phyloP scores from a whole-genome alignment of 2,329 filamentous ascomycete species.

The Rosellinia necatrix region DNA sequence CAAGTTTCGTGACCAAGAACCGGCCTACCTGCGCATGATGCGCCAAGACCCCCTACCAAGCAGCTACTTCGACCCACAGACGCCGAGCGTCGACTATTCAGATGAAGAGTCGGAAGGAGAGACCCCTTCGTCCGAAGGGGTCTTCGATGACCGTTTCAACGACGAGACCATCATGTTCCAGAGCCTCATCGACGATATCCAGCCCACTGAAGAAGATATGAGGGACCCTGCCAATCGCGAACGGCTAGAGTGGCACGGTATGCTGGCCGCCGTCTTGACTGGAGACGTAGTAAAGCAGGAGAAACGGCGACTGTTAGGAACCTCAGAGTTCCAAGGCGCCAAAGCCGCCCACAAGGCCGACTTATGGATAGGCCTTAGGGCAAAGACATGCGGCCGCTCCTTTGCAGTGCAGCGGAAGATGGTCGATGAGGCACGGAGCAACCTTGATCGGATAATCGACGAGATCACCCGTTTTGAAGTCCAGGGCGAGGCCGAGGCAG shows the following conservation, averaged over 20 bases:
- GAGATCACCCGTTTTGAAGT: constrained; percentile 93
- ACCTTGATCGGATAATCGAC: constrained; percentile 76
- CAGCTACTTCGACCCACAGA: constrained; percentile 77
- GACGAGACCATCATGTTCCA: constrained; percentile 93
- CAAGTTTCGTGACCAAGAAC: constrained; percentile 77
- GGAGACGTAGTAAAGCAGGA: constrained; percentile 98
- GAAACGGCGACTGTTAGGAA: constrained; percentile 91
- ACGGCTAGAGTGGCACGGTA: constrained; percentile 95
- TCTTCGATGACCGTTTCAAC: constrained; percentile 85
- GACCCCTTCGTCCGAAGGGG: constrained; percentile 81
- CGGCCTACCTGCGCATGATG: constrained; percentile 91
- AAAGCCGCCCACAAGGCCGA: constrained; percentile 74
- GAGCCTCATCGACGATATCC: constrained; percentile 69
- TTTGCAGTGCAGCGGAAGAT: constrained; percentile 83
- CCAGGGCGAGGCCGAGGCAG: constrained; percentile 88
- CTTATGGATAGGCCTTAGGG: constrained; percentile 86
- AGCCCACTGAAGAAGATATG: constrained; percentile 87
- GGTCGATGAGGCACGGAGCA: constrained; percentile 80
- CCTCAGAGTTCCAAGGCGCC: constrained; percentile 61
- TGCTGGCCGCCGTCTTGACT: constrained; percentile 93
- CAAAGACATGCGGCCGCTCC: constrained; percentile 82
- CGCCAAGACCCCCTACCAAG: constrained; percentile 67
- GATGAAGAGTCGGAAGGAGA: constrained; percentile 91
- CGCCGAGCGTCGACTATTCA: constrained; percentile 67
- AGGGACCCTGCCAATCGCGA: constrained; percentile 87